Percentiles rank a stretch among this genome's conserved stretches.
phyloP scores from a whole-genome alignment of 352 stramenopile species.

The Phytopythium litorale region DNA sequence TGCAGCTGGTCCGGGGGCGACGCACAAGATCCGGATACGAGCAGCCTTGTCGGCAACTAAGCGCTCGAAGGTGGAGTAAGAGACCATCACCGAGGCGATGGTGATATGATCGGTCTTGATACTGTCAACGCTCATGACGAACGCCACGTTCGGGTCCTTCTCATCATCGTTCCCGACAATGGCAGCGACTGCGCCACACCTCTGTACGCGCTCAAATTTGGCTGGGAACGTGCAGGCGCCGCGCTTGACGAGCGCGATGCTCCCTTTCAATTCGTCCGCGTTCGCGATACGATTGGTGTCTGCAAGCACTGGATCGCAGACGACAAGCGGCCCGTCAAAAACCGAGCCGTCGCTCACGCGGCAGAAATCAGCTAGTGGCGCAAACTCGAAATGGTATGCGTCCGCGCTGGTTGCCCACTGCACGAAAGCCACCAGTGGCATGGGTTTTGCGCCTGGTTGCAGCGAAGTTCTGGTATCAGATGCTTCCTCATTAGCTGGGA shows the following conservation, averaged over 20 bases:
- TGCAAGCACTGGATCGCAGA: slow-evolving; percentile 45
- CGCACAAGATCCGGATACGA: slow-evolving; percentile 41
- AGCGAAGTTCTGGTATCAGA: neutral
- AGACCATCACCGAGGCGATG: slow-evolving; percentile 73
- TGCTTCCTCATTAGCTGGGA: neutral
- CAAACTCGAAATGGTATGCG: slow-evolving; percentile 44
- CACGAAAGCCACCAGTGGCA: slow-evolving; percentile 61
- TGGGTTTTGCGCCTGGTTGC: neutral
- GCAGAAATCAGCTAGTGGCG: slow-evolving; percentile 66
- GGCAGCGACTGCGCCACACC: slow-evolving; percentile 43
- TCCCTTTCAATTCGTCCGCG: slow-evolving; percentile 20
- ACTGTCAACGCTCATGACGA: slow-evolving; percentile 74
- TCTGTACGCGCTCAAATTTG: slow-evolving; percentile 63
- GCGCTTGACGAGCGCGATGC: slow-evolving; percentile 50
- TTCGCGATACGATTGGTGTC: slow-evolving; percentile 37
- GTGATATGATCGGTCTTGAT: slow-evolving; percentile 60
- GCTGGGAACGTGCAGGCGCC: slow-evolving; percentile 64
- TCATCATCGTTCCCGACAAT: slow-evolving; percentile 71
- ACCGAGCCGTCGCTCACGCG: slow-evolving; percentile 27
- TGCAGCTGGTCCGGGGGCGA: slow-evolving; percentile 15
- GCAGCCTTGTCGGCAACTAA: slow-evolving; percentile 15
- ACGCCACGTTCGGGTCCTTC: slow-evolving; percentile 38
- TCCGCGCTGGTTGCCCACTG: slow-evolving; percentile 51
- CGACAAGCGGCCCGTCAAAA: slow-evolving; percentile 40
- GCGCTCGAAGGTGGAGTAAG: slow-evolving; percentile 30